Evolutionary conservation across 768 basidiomycete species (phyloP).

Genomic region (Leccinum boreale): DNA sequence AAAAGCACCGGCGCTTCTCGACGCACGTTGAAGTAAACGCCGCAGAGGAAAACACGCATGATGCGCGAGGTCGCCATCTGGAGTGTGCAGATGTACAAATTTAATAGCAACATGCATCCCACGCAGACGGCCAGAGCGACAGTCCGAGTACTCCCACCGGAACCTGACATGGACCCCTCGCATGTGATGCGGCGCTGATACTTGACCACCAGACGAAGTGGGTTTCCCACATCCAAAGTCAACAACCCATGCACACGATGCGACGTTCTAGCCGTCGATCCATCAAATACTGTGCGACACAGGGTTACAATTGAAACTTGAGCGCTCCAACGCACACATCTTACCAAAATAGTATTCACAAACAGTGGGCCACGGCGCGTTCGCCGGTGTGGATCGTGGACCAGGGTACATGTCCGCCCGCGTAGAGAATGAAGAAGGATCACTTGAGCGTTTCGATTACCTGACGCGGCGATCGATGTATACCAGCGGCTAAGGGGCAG

Average conservation of each 20-base stretch:
- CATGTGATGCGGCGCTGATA: neutral
- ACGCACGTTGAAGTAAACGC: constrained; percentile 17
- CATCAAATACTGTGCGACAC: neutral
- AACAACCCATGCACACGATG: neutral
- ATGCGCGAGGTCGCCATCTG: constrained; percentile 19
- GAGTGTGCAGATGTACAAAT: neutral
- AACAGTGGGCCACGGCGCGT: neutral
- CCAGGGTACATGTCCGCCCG: neutral
- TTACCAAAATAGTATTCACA: neutral
- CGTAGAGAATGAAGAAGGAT: neutral
- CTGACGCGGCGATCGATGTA: neutral
- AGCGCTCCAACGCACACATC: neutral
- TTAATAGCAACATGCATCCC: neutral
- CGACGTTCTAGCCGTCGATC: neutral
- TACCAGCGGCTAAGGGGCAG: neutral
- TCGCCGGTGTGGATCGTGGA: neutral
- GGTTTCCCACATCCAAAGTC: neutral
- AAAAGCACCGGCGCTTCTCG: neutral
- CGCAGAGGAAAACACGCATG: constrained; percentile 19
- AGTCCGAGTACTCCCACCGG: neutral
- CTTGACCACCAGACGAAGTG: neutral
- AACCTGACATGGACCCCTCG: neutral
- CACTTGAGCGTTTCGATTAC: neutral
- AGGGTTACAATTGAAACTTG: neutral
- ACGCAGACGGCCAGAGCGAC: neutral